Evolutionary conservation across 768 basidiomycete species (phyloP).

Genomic region (Mycena polygramma): DNA sequence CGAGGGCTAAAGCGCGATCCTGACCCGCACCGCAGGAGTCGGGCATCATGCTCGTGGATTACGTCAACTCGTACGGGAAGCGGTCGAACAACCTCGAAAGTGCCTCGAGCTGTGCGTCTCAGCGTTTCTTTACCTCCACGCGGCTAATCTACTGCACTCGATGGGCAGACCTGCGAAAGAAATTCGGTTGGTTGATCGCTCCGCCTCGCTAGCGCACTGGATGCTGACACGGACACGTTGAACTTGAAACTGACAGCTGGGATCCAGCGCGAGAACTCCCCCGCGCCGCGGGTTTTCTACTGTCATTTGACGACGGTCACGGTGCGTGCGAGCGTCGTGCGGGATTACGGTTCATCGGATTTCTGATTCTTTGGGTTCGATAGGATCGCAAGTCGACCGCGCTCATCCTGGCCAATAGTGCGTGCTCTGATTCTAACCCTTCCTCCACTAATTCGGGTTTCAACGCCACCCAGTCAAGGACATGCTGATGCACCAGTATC

Average conservation of each 20-base stretch:
- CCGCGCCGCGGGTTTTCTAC: conserved; percentile 65
- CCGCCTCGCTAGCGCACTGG: not conserved
- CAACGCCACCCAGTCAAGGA: conserved; percentile 53
- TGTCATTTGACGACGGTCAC: conserved; percentile 78
- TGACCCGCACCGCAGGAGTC: conserved; percentile 46
- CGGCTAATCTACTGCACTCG: conserved; percentile 12
- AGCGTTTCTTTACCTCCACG: conserved; percentile 25
- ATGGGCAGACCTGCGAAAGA: conserved; percentile 55
- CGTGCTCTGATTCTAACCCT: conserved; percentile 29
- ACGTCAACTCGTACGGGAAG: conserved; percentile 79
- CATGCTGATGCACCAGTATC: conserved; percentile 59
- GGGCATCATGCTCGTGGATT: conserved; percentile 74
- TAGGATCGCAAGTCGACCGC: conserved; percentile 72
- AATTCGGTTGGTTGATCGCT: conserved; percentile 55
- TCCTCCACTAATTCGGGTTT: not conserved
- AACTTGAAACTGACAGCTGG: conserved; percentile 46
- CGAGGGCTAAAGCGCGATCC: not conserved
- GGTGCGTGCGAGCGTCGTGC: conserved; percentile 50
- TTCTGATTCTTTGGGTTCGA: conserved; percentile 26
- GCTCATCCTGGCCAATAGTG: conserved; percentile 62
- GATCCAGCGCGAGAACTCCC: conserved; percentile 59
- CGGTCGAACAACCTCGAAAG: conserved; percentile 78
- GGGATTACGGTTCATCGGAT: not conserved
- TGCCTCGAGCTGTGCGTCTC: conserved; percentile 71
- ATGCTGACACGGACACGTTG: conserved; percentile 1